Conservation (phyloP, 1,139 yeast species). For the Meyerozyma guilliermondii region DNA sequence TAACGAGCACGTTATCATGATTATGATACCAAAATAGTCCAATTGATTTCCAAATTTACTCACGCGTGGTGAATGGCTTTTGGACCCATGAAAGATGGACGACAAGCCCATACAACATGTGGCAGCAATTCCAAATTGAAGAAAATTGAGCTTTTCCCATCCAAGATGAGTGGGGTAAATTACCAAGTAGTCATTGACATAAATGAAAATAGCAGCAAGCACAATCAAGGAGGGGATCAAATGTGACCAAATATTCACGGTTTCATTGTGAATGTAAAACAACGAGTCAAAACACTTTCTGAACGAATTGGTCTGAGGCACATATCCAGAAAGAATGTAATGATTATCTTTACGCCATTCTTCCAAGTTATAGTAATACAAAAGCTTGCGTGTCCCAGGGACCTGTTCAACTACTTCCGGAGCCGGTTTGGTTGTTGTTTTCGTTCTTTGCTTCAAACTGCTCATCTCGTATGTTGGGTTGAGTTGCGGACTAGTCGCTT, state of each 20-base stretch:
- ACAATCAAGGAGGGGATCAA: slow-evolving; percentile 57
- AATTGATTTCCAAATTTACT: slow-evolving; percentile 69
- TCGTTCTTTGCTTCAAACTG: neutral
- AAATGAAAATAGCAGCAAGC: slow-evolving; percentile 21
- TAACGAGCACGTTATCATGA: slow-evolving; percentile 71
- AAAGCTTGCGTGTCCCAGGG: slow-evolving; percentile 7
- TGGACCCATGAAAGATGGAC: slow-evolving; percentile 71
- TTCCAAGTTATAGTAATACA: slow-evolving; percentile 47
- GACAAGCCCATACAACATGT: slow-evolving; percentile 66
- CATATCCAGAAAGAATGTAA: slow-evolving; percentile 68
- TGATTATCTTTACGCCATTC: slow-evolving; percentile 89
- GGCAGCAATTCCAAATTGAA: slow-evolving; percentile 37
- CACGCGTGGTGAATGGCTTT: slow-evolving; percentile 64
- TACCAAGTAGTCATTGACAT: slow-evolving; percentile 26
- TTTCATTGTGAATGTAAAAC: slow-evolving; percentile 73
- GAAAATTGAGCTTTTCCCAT: slow-evolving; percentile 36
- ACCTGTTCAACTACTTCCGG: neutral
- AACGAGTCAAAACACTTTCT: slow-evolving; percentile 50
- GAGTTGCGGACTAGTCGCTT: neutral
- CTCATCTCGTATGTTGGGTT: neutral
- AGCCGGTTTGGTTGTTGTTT: neutral
- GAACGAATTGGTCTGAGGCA: slow-evolving; percentile 59
- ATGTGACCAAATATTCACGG: slow-evolving; percentile 80
- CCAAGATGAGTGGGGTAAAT: slow-evolving; percentile 41
- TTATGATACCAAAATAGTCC: slow-evolving; percentile 83